A percentile compares a stretch with the other conserved stretches of the same genome.
Evolutionary conservation across 192 early-diverging fungal genomes (phyloP).

Genomic region (Coemansia sp.): DNA sequence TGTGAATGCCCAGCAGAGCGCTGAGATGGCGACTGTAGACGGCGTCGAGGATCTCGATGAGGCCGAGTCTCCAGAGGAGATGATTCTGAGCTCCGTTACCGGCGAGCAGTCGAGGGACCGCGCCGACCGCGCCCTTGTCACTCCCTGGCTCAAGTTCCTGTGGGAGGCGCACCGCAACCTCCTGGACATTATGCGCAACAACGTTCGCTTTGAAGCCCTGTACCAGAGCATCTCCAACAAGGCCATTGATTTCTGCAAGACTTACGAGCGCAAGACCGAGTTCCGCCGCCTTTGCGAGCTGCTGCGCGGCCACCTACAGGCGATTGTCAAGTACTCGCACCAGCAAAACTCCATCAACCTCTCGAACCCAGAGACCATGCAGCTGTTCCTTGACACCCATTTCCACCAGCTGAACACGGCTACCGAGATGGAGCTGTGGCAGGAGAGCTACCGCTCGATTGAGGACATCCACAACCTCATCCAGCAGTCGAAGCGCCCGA

Average conservation of each 20-base stretch:
- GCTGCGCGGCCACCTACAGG: conserved; percentile 90
- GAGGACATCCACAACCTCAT: conserved; percentile 98
- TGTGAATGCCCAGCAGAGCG: conserved; percentile 86
- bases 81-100: conserved; percentile 93
- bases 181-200: conserved; percentile 96
- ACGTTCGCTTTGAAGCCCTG: conserved; percentile 88
- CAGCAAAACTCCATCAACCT: conserved; percentile 94
- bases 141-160: conserved; percentile 98
- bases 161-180: conserved; percentile 99
- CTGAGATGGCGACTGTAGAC: conserved; percentile 85
- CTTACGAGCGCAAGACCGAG: conserved; percentile 95
- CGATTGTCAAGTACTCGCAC: conserved; percentile 85
- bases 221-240: conserved; percentile 91
- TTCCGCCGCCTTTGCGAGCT: conserved; percentile 98
- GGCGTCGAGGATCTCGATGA: conserved; percentile 95
- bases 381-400: conserved; percentile 94
- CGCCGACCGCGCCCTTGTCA: conserved; percentile 96
- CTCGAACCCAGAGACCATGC: conserved; percentile 93
- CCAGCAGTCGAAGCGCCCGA: conserved; percentile 85
- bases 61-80: conserved; percentile 93
- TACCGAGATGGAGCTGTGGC: conserved; percentile 97
- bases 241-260: conserved; percentile 96
- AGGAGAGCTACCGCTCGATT: conserved; percentile 95
- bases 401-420: conserved; percentile 96
- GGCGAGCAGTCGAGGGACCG: conserved; percentile 94